Conservation (phyloP, 805 yeast species). For the Jamesozyma hellenica region DNA sequence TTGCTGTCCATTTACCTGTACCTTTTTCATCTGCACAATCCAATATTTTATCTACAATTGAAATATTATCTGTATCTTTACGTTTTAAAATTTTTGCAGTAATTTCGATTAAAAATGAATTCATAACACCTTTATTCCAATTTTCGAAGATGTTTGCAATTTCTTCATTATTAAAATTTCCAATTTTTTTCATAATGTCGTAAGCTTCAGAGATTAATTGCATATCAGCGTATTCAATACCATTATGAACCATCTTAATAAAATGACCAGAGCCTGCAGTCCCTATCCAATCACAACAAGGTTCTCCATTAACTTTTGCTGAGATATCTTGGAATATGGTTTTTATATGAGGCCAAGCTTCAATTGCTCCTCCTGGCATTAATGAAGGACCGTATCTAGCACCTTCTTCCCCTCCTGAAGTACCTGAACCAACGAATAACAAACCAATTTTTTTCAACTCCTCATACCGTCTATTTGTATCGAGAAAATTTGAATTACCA, state of each 20-base stretch:
- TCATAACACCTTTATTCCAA: slow-evolving; percentile 97
- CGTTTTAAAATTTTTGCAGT: slow-evolving; percentile 88
- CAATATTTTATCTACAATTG: slow-evolving; percentile 90
- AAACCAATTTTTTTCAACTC: slow-evolving; percentile 83
- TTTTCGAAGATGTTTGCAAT: slow-evolving; percentile 82
- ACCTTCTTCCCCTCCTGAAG: slow-evolving; percentile 99
- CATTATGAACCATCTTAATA: slow-evolving; percentile 99
- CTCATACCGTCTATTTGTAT: slow-evolving; percentile 90
- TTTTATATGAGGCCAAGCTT: slow-evolving; percentile 98
- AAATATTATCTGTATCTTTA: slow-evolving; percentile 84
- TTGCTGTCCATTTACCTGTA: slow-evolving; percentile 99
- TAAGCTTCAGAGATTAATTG: slow-evolving; percentile 97
- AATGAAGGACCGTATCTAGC: slow-evolving; percentile 98
- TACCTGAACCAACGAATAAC: slow-evolving; percentile 96
- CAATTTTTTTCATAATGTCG: slow-evolving; percentile 89
- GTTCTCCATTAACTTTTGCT: slow-evolving; percentile 96
- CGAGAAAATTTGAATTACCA: slow-evolving; percentile 99
- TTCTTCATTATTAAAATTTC: slow-evolving; percentile 82
- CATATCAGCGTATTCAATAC: slow-evolving; percentile 99
- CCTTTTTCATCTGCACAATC: slow-evolving; percentile 99
- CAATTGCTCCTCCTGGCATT: slow-evolving; percentile 98
- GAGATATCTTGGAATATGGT: slow-evolving; percentile 91
- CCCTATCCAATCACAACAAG: slow-evolving; percentile 99
- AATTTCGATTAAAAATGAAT: slow-evolving; percentile 93
- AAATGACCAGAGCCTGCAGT: slow-evolving; percentile 98